A percentile compares a stretch with the other conserved stretches of the same genome.
Evolutionary conservation across 2,329 filamentous ascomycete species (phyloP).

Genomic region (Mycosphaerella arachidis): DNA sequence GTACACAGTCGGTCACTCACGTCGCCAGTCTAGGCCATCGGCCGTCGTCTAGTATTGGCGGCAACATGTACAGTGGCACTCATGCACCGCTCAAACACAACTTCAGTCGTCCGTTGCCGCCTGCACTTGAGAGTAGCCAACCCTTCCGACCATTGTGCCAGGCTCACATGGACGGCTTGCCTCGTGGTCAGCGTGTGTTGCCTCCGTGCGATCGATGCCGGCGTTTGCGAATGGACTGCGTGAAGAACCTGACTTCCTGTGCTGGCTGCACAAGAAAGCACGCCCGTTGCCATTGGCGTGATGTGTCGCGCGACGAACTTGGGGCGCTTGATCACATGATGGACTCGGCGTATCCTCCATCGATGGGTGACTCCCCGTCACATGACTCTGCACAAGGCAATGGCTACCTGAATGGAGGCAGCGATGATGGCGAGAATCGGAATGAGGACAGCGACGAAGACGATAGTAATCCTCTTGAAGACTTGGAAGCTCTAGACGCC

Average conservation of each 20-base stretch:
- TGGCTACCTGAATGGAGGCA: conserved; percentile 21
- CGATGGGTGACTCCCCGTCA: conserved; percentile 2
- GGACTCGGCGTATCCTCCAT: conserved; percentile 20
- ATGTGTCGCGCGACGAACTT: conserved; percentile 68
- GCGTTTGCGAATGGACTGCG: conserved; percentile 71
- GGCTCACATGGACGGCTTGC: conserved; percentile 67
- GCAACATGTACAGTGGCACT: conserved; percentile 13
- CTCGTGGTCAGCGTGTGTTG: conserved; percentile 68
- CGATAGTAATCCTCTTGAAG: conserved; percentile 34
- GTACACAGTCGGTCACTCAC: not conserved
- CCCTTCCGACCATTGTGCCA: conserved; percentile 36
- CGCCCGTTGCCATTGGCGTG: conserved; percentile 80
- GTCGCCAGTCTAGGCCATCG: conserved; percentile 17
- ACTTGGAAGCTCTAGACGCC: conserved; percentile 32
- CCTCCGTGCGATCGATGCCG: conserved; percentile 82
- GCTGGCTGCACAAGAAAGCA: conserved; percentile 87
- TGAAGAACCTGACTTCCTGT: conserved; percentile 83
- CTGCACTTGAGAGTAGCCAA: conserved; percentile 34
- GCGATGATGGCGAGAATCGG: conserved; percentile 16
- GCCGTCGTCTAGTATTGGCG: conserved; percentile 23
- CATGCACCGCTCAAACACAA: conserved; percentile 32
- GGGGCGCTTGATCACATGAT: conserved; percentile 30
- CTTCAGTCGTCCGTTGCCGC: conserved; percentile 35
- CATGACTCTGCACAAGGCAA: conserved; percentile 12
- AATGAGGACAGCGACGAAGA: conserved; percentile 31